Base-by-base conservation (phyloP, 495 filamentous ascomycete species). In the Chaetomidium leptoderma region DNA sequence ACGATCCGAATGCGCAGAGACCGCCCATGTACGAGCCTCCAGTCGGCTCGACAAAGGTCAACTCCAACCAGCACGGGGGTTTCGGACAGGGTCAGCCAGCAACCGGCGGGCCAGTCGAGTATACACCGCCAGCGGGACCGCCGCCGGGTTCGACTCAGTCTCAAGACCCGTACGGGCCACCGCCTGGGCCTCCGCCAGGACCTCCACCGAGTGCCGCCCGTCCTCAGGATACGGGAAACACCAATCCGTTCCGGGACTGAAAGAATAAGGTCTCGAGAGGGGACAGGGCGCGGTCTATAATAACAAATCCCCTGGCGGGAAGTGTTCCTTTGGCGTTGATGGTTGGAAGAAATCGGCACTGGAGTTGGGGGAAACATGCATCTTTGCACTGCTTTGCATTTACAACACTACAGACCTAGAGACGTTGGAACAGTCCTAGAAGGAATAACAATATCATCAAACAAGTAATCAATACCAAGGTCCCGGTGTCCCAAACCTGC, bases 1-100 rank as follows among this genome's bases (percentile, higher is more conserved):
- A 79, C 59, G 76, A 79, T 46, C 74, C 76, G 1, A 72, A 76
- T 54, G 66, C 71, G 21, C 60, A 73, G 5, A 72, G 77, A 1
- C 82, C 82, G 21, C 80, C 82, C 4, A 68, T 69, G 48, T 87
- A 88, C 57, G 72, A 78, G 32, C 73, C 76, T 10, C 81, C 84
- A 2, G 69, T 70, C 5, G 76, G 77, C 57, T 75, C 73, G 5
- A 73, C 78, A 13, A 89, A 89, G 72, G 70, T 79, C 17, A 75
- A 85, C 58, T 80, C 82, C 13, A 66, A 71, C 11, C 83, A 87
- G 66, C 71, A 60, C 66, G 70, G n/a, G 6, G 29, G 37, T 11
- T 45, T 63, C n/a, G 60, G 65, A 36, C 62, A 68, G 14, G 63
- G 63, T 5, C 68, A 63, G 45, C 50, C 62, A 39, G 66, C 63